A percentile compares a stretch with the other conserved stretches of the same genome.
Evolutionary conservation across 1,284 basidiomycete genomes (phyloP).

Genomic region (Heterobasidion occidentale): DNA sequence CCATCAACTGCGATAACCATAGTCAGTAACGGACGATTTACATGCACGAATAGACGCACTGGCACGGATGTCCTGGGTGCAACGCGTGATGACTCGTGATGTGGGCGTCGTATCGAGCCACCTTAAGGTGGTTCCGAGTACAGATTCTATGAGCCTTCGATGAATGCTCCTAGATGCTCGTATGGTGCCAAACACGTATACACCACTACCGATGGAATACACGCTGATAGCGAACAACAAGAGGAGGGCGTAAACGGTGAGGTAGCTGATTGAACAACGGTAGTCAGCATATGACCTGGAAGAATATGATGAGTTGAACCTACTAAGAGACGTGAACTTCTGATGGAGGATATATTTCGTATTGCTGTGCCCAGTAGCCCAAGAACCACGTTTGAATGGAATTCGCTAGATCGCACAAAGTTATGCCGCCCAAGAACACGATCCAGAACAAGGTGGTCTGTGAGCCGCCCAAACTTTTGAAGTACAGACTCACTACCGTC

Average conservation of each 20-base stretch:
- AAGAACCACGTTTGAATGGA: slow-evolving; percentile 35
- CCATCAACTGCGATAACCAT: slow-evolving; percentile 22
- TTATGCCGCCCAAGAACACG: slow-evolving; percentile 15
- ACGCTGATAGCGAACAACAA: slow-evolving; percentile 20
- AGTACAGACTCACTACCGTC: slow-evolving; percentile 20
- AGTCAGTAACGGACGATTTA: background rate
- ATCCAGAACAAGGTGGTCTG: slow-evolving; percentile 25
- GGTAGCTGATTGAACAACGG: slow-evolving; percentile 22
- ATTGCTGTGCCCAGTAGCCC: slow-evolving; percentile 36
- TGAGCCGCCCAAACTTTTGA: slow-evolving; percentile 23
- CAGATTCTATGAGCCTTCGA: slow-evolving; percentile 40
- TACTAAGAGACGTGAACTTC: slow-evolving; percentile 22
- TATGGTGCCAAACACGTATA: slow-evolving; percentile 32
- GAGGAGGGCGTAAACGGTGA: slow-evolving; percentile 33
- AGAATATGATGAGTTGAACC: slow-evolving; percentile 5
- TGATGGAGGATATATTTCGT: slow-evolving; percentile 21
- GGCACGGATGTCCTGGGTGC: slow-evolving; percentile 49
- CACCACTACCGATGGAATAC: slow-evolving; percentile 20
- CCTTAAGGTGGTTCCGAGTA: slow-evolving; percentile 50
- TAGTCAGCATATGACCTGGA: background rate
- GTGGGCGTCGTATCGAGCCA: slow-evolving; percentile 54
- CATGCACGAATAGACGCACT: slow-evolving; percentile 12
- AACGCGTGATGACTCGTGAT: slow-evolving; percentile 50
- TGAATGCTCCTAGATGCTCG: slow-evolving; percentile 55
- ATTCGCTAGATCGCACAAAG: slow-evolving; percentile 12